Evolutionary conservation across 2,329 filamentous ascomycete genomes (phyloP), one percentile per base, ranked within the genome.

Genomic region (Aspergillus ustus): DNA sequence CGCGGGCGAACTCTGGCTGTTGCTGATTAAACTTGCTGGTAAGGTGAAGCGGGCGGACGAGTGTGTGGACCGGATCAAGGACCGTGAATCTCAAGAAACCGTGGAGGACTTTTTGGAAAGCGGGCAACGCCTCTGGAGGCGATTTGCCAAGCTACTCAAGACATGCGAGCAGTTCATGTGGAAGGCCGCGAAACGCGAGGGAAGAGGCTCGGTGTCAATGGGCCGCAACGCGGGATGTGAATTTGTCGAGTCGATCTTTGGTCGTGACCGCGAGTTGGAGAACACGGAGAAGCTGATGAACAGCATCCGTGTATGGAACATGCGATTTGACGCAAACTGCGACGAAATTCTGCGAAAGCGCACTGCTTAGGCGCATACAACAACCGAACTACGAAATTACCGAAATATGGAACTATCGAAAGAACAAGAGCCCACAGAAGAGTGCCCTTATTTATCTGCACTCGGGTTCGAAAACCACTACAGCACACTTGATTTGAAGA

Each of bases 181-280:
- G 82, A 92, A 91, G 82, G 91, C 90, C 48, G 89, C 90, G 69
- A 94, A 92, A 84, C 86, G 81, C 64, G 85, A 91, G 78, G 84
- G 79, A 69, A 89, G 89, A 77, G 87, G 88, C 62, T 80, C 85
- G 45, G 80, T 87, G 57, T 89, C 89, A 75, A 91, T 98, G 78
- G 94, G 93, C 74, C 93, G 93, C 83, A 94, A 92, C 76, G 92
- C 92, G 57, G 95, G 95, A 55, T 90, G 91, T 69, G 93, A 97
- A 81, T 98, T 99, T 72, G 94, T 99, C 72, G 90, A 97, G 76
- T 93, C 92, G 56, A 91, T 99, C 70, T 98, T 98, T 71, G 94
- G 93, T 67, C 89, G 91, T 65, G 94, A 98, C 74, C 87, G 93
- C 65, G 91, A 97, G 80, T 84, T 97, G 59, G 89, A 93, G 76